phyloP scores from a whole-genome alignment of 441 rosid species.

The Gossypium trilobum region DNA sequence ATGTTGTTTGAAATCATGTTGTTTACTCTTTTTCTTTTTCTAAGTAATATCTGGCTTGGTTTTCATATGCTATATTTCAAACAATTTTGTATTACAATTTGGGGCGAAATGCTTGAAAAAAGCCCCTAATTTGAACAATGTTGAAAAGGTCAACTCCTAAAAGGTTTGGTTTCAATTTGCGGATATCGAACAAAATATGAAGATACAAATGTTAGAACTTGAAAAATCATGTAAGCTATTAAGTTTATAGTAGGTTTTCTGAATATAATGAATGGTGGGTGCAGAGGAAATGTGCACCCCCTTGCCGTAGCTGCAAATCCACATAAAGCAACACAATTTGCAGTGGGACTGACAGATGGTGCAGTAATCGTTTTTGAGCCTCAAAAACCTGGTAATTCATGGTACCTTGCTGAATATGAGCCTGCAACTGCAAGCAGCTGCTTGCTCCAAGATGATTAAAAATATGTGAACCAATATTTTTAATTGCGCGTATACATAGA shows the following conservation, averaged over 20 bases:
- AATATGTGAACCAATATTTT: neutral
- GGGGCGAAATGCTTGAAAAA: too few relatives aligned
- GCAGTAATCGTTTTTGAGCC: slow-evolving; percentile 29
- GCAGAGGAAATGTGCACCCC: slow-evolving; percentile 31
- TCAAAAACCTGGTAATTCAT: slow-evolving; percentile 24
- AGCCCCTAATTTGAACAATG: too few relatives aligned
- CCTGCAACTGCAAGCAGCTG: slow-evolving; percentile 15
- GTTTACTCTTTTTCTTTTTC: too few relatives aligned
- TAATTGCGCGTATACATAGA: neutral
- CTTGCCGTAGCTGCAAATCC: slow-evolving; percentile 50
- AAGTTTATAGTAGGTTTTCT: neutral
- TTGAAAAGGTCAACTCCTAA: too few relatives aligned
- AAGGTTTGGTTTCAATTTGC: too few relatives aligned
- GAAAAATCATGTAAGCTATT: too few relatives aligned
- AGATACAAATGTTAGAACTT: too few relatives aligned
- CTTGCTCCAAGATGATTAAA: slow-evolving; percentile 15
- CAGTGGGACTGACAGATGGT: slow-evolving; percentile 43
- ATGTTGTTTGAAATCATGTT: too few relatives aligned
- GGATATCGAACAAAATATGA: too few relatives aligned
- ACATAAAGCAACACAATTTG: slow-evolving; percentile 42
- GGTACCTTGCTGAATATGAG: slow-evolving; percentile 20
- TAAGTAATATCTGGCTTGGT: too few relatives aligned
- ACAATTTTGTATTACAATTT: too few relatives aligned
- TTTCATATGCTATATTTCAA: too few relatives aligned
- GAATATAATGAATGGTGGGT: neutral